Evolutionary conservation across 163 green algal species (phyloP), one percentile per base, ranked within the genome.

Genomic region (Chloroidium sp.): DNA sequence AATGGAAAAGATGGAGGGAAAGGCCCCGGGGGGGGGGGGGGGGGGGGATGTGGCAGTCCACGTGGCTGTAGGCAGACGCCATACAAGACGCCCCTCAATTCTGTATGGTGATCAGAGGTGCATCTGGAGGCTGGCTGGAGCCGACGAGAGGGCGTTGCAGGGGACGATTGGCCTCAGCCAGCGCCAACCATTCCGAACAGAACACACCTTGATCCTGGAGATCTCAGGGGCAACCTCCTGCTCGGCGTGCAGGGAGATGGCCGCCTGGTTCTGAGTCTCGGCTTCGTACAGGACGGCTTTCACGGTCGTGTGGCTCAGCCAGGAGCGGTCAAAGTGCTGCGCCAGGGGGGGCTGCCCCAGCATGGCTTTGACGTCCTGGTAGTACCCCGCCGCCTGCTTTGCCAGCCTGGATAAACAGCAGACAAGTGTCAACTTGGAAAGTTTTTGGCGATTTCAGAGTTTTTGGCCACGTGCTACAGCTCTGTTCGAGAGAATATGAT

Each of bases 151-250:
- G 36, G 36, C 36, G 36, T 36, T 36, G 36, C 36, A 36, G 36
- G 36, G 36, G 36, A 36, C 36, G 36, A 36, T 36, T 36, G 36
- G 36, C 36, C 36, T 36, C 36, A 36, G 36, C 36, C 36, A 36
- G 68, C 68, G 13, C 13, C 68, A 13, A 74, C 68, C 68, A 74
- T 74, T 74, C 67, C 6, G 6, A 8, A 36, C 36, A 36, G 36
- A 76, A 14, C 3, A 60, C 72, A 76, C 75, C 76, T 79, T 74
- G 72, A 62, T 74, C 75, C 82, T 84, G 3, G 88, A 85, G 67
- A 96, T 92, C 85, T 94, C 90, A 62, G 82, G 76, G 0, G 86
- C 87, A 36, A 97, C 88, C 79, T 95, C 89, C 74, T 92, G 88
- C 62, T 91, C 86, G 1, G 83, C 82, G 14, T 86, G 84, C 78